Percentiles rank a stretch among this genome's conserved stretches.
Evolutionary conservation across 306 rosid species (phyloP).

Genomic region (Vigna mungo): DNA sequence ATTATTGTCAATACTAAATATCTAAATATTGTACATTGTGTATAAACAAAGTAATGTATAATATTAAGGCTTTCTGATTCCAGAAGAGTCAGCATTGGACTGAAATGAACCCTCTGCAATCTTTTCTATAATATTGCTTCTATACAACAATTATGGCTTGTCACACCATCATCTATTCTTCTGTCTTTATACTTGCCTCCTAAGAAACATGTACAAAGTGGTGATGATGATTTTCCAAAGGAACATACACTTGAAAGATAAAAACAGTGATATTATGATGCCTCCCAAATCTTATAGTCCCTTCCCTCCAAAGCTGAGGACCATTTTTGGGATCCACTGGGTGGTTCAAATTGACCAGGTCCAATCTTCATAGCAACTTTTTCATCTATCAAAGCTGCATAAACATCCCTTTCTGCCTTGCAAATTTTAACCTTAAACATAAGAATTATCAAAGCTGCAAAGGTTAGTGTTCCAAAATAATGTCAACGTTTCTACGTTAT

Average conservation of each 20-base stretch:
- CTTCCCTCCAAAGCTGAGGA: constrained; percentile 65
- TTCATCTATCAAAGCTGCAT: constrained; percentile 78
- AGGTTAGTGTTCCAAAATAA: constrained; percentile 21
- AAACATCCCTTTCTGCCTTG: constrained; percentile 90
- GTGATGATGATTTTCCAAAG: constrained; percentile 12
- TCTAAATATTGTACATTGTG: not conserved
- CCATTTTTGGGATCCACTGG: constrained; percentile 68
- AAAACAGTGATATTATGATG: constrained; percentile 40
- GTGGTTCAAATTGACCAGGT: constrained; percentile 90
- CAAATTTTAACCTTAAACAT: constrained; percentile 65
- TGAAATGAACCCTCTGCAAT: constrained; percentile 37
- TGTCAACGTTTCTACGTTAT: not conserved
- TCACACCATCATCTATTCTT: constrained; percentile 16
- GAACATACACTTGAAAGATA: constrained; percentile 33
- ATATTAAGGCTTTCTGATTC: constrained; percentile 37
- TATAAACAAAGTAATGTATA: constrained; percentile 32
- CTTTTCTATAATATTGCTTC: constrained; percentile 37
- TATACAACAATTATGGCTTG: constrained; percentile 8
- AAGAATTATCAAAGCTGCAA: constrained; percentile 7
- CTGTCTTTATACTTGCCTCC: not conserved
- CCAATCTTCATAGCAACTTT: constrained; percentile 89
- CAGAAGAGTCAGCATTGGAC: constrained; percentile 38
- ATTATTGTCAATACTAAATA: not conserved
- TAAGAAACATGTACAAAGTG: constrained; percentile 23
- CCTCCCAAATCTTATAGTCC: constrained; percentile 91